A percentile compares a stretch with the other conserved stretches of the same genome.
Conservation (phyloP, 78 protist genomes). For the Dictyostelium discoideum region dicty_2.7 NC_007091.3:4950001-4950500, state of each 20-base stretch:
- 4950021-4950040: too few relatives aligned
- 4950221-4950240: background rate
- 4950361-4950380: background rate
- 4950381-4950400: background rate
- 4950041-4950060: too few relatives aligned
- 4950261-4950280: too few relatives aligned
- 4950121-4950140: background rate
- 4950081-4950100: too few relatives aligned
- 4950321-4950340: too few relatives aligned
- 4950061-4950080: too few relatives aligned
- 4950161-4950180: background rate
- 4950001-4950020: background rate
- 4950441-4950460: background rate
- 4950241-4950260: background rate
- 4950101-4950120: too few relatives aligned
- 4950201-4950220: background rate
- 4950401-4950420: background rate
- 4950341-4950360: background rate
- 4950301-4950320: too few relatives aligned
- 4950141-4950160: background rate
- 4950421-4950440: background rate
- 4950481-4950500: conserved; percentile 1
- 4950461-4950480: background rate
- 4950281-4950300: too few relatives aligned
- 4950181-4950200: background rate